Evolutionary conservation across 163 green algal species (phyloP), one percentile per base, ranked within the genome.

Genomic region (Chloromonas sp.): DNA sequence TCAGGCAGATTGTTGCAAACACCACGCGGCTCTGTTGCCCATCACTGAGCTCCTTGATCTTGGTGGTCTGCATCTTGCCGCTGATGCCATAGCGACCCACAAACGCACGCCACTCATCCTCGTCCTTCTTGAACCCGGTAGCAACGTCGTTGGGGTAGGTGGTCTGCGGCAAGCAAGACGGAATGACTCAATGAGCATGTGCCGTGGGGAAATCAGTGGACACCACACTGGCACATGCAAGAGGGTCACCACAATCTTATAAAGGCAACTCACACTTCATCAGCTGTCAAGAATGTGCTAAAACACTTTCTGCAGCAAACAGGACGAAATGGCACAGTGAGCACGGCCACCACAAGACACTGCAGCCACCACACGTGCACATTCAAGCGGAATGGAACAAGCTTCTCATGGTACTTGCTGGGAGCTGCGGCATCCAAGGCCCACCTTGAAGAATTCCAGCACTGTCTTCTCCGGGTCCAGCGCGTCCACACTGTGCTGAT

Each of bases 71-170:
- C 84, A 94, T 85, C 70, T 94, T 92, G 62, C 96, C 95, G 11
- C 91, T 96, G 88, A 99, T 93, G 77, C 96, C 96, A 85, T 95
- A 99, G 61, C 93, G 89, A 0, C 96, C 96, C 3, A 99, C 86
- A 62, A 90, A 94, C 0, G 86, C 88, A 2, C 96, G 92, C 95
- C 95, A 97, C 89, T 96, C 92, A 78, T 98, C 94, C 66, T 95
- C 85, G 8, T 94, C 93, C 0, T 90, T 85, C 82, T 93, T 58
- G 60, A 87, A 87, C 11, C 84, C 84, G 8, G 79, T 74, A n/a
- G 84, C 80, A 60, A 83, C 60, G 60, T 70, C 92, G 88, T 96
- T 95, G 84, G 92, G 92, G 86, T 94, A 97, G 36, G 86, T 92
- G 76, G 81, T 57, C 81, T 84, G 81, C 70, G 60, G 5, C 66